A percentile compares a stretch with the other conserved stretches of the same genome.
phyloP scores from a whole-genome alignment of 805 yeast species.

The Candida multigemmis region DNA sequence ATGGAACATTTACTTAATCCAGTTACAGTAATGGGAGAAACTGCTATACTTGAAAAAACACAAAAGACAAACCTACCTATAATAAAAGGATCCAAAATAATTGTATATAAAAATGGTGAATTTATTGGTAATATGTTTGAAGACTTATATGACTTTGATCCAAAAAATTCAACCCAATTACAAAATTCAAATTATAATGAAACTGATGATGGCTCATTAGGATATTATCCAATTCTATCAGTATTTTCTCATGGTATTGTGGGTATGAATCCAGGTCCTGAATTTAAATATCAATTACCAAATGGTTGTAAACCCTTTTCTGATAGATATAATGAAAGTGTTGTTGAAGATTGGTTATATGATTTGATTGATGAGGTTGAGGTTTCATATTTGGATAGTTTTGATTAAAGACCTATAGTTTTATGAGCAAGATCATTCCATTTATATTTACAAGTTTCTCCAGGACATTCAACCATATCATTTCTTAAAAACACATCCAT shows the following conservation, averaged over 20 bases:
- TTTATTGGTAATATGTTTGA: conserved; percentile 57
- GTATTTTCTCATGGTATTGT: conserved; percentile 76
- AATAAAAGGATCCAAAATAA: conserved; percentile 50
- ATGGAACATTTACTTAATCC: conserved; percentile 73
- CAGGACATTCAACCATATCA: too few species aligned
- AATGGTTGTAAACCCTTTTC: conserved; percentile 34
- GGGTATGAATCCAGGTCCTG: conserved; percentile 58
- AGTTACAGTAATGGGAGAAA: conserved; percentile 61
- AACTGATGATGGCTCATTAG: conserved; percentile 76
- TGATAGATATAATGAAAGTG: conserved; percentile 55
- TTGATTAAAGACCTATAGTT: too few species aligned
- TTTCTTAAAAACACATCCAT: conserved; percentile 27
- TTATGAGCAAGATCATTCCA: too few species aligned
- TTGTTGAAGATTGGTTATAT: conserved; percentile 75
- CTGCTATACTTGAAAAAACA: conserved; percentile 32
- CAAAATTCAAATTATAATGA: conserved; percentile 28
- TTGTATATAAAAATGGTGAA: conserved; percentile 72
- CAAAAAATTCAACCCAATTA: conserved; percentile 53
- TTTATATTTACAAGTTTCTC: too few species aligned
- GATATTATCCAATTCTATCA: conserved; percentile 87
- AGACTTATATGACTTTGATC: conserved; percentile 65
- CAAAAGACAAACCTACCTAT: conserved; percentile 30
- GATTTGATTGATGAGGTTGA: conserved; percentile 83
- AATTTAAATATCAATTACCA: conserved; percentile 39
- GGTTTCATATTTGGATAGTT: conserved; percentile 42